These are phyloP conservation scores for Epichloe gansuensis DNA, from an alignment of 2,329 filamentous ascomycete species.

Conservation along the genomic window DNA sequence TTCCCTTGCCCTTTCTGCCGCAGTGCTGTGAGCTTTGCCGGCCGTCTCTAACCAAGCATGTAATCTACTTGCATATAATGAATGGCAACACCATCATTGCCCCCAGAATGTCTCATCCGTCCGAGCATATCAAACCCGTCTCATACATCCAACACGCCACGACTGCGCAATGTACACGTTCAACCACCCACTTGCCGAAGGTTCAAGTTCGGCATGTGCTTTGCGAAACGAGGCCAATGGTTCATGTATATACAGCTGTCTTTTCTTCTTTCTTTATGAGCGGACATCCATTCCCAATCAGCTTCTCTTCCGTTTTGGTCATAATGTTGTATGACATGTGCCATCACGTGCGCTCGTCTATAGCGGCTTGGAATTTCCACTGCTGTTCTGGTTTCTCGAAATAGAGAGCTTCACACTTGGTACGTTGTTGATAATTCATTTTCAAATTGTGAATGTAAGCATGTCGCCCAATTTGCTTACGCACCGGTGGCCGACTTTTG, in stretches of 20 bases:
- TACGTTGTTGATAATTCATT: too few species aligned
- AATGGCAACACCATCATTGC: not conserved
- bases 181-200: not conserved
- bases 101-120: not conserved
- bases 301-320: not conserved
- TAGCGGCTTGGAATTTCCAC: not conserved
- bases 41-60: slow-evolving; percentile 1
- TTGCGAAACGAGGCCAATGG: not conserved
- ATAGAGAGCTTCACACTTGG: not conserved
- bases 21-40: slow-evolving; percentile 2
- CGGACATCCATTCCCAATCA: not conserved
- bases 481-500: slow-evolving; percentile 9
- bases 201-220: not conserved
- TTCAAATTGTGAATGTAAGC: not conserved
- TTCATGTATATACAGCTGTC: not conserved
- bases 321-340: not conserved
- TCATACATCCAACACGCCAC: not conserved
- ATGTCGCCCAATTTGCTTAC: not conserved
- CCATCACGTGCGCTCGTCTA: not conserved
- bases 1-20: not conserved
- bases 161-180: not conserved
- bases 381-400: not conserved
- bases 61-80: not conserved
- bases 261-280: not conserved
- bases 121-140: not conserved